A percentile compares a stretch with the other conserved stretches of the same genome.
Conservation (phyloP, 2,329 filamentous ascomycete species). For the Pestalotiopsis sp. region DNA sequence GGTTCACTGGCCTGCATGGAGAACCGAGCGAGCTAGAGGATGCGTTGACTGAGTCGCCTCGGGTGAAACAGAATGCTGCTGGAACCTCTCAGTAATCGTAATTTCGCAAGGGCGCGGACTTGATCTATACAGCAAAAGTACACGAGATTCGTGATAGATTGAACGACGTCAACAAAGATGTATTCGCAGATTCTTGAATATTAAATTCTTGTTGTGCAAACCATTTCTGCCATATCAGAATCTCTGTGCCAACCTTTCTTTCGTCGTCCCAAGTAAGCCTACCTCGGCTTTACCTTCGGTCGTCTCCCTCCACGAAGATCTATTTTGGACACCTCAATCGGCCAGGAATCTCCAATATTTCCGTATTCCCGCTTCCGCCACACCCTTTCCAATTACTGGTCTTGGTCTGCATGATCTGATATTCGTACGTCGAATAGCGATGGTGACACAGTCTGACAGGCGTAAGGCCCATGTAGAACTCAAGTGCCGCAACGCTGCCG, state of each 20-base stretch:
- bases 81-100: too few relatives aligned
- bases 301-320: background rate
- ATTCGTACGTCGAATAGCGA: background rate
- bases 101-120: too few relatives aligned
- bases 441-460: background rate
- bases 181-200: background rate
- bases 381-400: background rate
- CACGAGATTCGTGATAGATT: too few relatives aligned
- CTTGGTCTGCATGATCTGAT: background rate
- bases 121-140: too few relatives aligned
- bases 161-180: background rate
- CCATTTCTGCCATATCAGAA: background rate
- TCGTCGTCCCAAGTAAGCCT: background rate
- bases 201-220: background rate
- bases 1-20: constrained; percentile 5
- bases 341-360: background rate
- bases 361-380: background rate
- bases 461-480: background rate
- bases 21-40: background rate
- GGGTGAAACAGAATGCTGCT: background rate
- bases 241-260: background rate
- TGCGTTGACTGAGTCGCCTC: background rate
- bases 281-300: background rate
- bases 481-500: background rate
- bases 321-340: background rate